A percentile compares a stretch with the other conserved stretches of the same genome.
Conservation (phyloP, 306 rosid species). For the Rosa multiflora region DNA sequence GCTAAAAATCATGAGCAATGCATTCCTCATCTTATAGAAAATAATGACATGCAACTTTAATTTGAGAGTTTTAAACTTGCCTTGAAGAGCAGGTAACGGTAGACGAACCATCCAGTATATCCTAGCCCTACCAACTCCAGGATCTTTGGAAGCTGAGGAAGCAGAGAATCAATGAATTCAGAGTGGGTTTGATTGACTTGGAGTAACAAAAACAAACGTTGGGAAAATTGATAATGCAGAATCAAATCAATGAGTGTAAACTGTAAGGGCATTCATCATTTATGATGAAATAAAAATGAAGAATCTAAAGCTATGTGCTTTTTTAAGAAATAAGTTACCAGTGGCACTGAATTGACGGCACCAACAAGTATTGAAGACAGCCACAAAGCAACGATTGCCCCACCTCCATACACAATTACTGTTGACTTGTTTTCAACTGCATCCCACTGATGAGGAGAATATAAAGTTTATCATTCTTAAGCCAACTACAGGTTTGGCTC, state of each 20-base stretch:
- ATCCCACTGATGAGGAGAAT: constrained; percentile 69
- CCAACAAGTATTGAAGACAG: constrained; percentile 78
- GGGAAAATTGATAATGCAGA: background rate
- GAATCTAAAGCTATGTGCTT: background rate
- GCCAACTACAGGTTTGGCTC: background rate
- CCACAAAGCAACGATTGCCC: constrained; percentile 86
- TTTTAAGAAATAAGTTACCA: constrained; percentile 49
- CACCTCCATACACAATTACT: constrained; percentile 89
- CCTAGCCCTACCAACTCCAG: constrained; percentile 98
- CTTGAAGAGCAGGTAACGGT: constrained; percentile 99
- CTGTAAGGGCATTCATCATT: constrained; percentile 1
- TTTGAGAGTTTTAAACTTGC: constrained; percentile 29
- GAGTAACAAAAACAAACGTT: background rate
- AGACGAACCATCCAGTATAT: constrained; percentile 98
- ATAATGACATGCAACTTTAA: background rate
- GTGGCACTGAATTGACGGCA: constrained; percentile 93
- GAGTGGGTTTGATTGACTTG: constrained; percentile 11
- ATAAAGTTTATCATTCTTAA: constrained; percentile 6
- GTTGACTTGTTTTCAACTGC: constrained; percentile 97
- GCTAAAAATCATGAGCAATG: background rate
- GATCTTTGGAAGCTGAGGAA: constrained; percentile 85
- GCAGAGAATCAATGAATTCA: constrained; percentile 9
- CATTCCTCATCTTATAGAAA: background rate
- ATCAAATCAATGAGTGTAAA: background rate
- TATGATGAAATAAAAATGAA: background rate